Base-by-base conservation (phyloP, 257 asterid genomes). In the Scutellaria barbata region DNA sequence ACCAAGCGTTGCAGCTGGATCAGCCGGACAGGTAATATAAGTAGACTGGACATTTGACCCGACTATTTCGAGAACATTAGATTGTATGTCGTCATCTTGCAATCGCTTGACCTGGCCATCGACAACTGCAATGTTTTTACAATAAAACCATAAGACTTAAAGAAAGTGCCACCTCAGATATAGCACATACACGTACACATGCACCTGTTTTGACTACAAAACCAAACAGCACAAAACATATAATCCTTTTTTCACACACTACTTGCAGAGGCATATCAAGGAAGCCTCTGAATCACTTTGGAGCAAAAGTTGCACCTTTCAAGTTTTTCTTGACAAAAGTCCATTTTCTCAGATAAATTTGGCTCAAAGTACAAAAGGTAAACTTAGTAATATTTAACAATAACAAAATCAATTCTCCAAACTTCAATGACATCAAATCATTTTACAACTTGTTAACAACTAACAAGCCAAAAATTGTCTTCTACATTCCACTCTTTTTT, bases 21-120 rank as follows among this genome's bases (percentile, higher is more conserved):
- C 97, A 17, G 98, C 96, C n/a, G 96, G 98, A 65, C 97, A 91
- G 20, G 97, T 94, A 54, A 94, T 91, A 68, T 76, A 94, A 3
- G 96, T 80, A 41, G 97, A 85, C 79, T 91, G 97, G 74, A 91
- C 88, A 75, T 89, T 91, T 6, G 96, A 84, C 62, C 97, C 98
- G 78, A 82, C 84, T 66, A 94, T 74, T 73, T 91, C 97, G 1
- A 94, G 89, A 63, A 88, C 87, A 80, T 91, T 94, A 52, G 98
- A 94, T 75, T 94, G 98, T 76, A 94, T 91, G 78, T 91, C 97
- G 63, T 94, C 98, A 81, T 94, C 98, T 76, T 83, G 95, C 77
- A 94, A 51, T 66, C 98, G 80, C 78, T 89, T 94, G 83, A 94
- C 58, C 30, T 91, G 95, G 67, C 97, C 98, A 83, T 89, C 65